Conservation (phyloP, 306 rosid species). For the Casuarina glauca region DNA sequence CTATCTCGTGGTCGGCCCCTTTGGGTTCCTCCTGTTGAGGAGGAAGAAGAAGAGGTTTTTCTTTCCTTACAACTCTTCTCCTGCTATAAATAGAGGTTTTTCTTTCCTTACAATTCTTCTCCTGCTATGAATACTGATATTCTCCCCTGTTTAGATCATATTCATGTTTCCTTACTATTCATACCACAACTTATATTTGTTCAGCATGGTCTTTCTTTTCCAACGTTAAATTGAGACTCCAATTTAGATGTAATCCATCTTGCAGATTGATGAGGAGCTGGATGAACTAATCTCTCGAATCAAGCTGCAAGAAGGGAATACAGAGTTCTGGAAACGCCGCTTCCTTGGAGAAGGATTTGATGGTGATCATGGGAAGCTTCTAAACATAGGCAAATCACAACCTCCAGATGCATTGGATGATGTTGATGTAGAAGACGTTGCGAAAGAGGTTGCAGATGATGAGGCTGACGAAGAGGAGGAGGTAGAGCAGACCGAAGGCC, state of each 20-base stretch:
- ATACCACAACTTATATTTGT: neutral
- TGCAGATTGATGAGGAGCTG: slow-evolving; percentile 88
- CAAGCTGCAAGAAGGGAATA: slow-evolving; percentile 82
- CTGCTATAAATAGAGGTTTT: slow-evolving; percentile 44
- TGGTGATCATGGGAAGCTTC: slow-evolving; percentile 42
- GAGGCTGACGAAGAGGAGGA: slow-evolving; percentile 68
- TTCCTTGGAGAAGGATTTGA: slow-evolving; percentile 82
- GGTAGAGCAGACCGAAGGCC: slow-evolving; percentile 67
- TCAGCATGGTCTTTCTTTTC: neutral
- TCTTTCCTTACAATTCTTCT: slow-evolving; percentile 10
- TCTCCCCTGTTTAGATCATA: neutral
- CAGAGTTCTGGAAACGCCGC: slow-evolving; percentile 91
- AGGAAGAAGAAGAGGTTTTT: slow-evolving; percentile 90
- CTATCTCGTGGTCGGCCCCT: slow-evolving; percentile 98
- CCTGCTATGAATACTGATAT: neutral
- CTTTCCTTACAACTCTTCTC: neutral
- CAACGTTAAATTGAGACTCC: slow-evolving; percentile 3
- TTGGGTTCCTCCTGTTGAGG: slow-evolving; percentile 96
- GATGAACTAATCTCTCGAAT: slow-evolving; percentile 81
- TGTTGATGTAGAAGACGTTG: slow-evolving; percentile 52
- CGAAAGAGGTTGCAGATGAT: slow-evolving; percentile 74
- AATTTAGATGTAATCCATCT: slow-evolving; percentile 30
- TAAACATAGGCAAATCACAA: slow-evolving; percentile 37
- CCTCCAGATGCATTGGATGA: slow-evolving; percentile 56
- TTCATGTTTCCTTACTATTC: neutral